Conservation (phyloP, 1,284 basidiomycete species). For the Meripilus lineatus region DNA sequence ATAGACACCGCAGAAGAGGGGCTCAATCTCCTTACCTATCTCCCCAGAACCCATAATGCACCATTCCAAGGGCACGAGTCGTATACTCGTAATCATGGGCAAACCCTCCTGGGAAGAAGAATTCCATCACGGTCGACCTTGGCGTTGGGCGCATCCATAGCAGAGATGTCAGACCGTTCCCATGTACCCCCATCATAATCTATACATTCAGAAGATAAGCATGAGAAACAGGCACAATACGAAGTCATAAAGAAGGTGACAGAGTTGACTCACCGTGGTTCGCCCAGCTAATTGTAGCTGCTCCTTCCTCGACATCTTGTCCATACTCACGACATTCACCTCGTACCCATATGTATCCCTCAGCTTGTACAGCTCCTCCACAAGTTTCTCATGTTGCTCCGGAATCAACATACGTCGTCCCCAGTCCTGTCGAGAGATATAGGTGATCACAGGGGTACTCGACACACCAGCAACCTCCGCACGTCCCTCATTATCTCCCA, state of each 20-base stretch:
- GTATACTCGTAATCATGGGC: conserved; percentile 85
- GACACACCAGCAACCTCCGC: conserved; percentile 22
- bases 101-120: conserved; percentile 83
- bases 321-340: conserved; percentile 81
- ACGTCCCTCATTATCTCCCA: conserved; percentile 31
- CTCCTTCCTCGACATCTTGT: conserved; percentile 72
- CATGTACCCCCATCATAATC: conserved; percentile 88
- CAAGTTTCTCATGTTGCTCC: conserved; percentile 63
- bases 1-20: background rate
- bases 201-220: conserved; percentile 22
- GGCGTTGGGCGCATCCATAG: conserved; percentile 82
- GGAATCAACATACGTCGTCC: conserved; percentile 67
- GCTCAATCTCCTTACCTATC: conserved; percentile 33
- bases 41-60: conserved; percentile 83
- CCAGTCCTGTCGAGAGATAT: conserved; percentile 84
- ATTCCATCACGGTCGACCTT: conserved; percentile 80
- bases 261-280: conserved; percentile 60
- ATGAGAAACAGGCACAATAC: too few species aligned
- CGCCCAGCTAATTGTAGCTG: conserved; percentile 74
- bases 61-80: conserved; percentile 75
- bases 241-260: background rate
- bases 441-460: conserved; percentile 70
- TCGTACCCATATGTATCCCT: conserved; percentile 74
- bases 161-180: conserved; percentile 78
- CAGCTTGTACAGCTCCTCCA: conserved; percentile 57